A percentile compares a stretch with the other conserved stretches of the same genome.
Conservation (phyloP, 768 basidiomycete genomes). For the Rhizopogon vulgaris region DNA sequence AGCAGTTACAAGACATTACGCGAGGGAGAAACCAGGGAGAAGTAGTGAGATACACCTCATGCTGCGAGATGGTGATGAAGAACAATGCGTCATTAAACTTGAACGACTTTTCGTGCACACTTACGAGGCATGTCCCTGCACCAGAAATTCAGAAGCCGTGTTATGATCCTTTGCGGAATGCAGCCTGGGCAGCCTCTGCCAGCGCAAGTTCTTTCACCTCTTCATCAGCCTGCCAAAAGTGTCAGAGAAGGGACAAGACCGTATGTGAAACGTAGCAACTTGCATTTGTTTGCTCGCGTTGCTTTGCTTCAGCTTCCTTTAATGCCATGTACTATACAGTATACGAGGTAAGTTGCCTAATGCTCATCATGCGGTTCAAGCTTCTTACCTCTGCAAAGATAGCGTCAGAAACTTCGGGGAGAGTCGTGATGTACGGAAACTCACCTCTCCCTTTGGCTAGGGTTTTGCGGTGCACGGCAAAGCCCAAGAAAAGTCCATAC, state of each 20-base stretch:
- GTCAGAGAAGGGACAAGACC: background rate
- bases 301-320: constrained; percentile 17
- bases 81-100: background rate
- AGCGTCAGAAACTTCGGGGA: background rate
- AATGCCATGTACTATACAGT: constrained; percentile 14
- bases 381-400: background rate
- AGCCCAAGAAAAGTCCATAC: constrained; percentile 27
- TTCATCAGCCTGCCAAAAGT: constrained; percentile 14
- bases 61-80: background rate
- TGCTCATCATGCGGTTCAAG: background rate
- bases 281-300: constrained; percentile 14
- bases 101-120: background rate
- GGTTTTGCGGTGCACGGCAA: constrained; percentile 25
- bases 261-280: background rate
- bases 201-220: constrained; percentile 24
- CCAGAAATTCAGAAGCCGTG: background rate
- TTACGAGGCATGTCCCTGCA: too few species aligned
- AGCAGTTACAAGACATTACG: background rate
- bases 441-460: constrained; percentile 26
- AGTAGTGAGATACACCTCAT: background rate
- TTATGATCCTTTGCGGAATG: constrained; percentile 14
- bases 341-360: background rate
- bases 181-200: constrained; percentile 25
- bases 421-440: constrained; percentile 1
- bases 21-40: background rate